These are phyloP conservation scores for Pilaira anomala DNA, from an alignment of 192 early-diverging fungal genomes.

Conservation along the genomic window DNA sequence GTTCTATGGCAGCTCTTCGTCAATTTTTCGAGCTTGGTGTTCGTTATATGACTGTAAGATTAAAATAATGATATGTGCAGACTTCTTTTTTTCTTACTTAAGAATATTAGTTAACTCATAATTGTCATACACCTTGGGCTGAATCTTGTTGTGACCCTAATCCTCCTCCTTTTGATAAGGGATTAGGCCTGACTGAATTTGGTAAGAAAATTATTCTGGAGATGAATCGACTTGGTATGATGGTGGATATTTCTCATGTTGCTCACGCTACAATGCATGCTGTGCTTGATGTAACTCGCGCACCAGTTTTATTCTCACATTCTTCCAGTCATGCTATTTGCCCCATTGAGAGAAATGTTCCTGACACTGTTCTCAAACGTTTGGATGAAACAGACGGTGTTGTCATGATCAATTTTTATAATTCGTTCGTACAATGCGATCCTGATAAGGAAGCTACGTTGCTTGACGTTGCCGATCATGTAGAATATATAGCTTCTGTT, in stretches of 20 bases:
- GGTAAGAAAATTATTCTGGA: slow-evolving; percentile 54
- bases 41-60: slow-evolving; percentile 59
- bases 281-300: slow-evolving; percentile 44
- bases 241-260: slow-evolving; percentile 69
- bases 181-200: slow-evolving; percentile 52
- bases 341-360: slow-evolving; percentile 56
- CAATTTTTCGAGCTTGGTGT: slow-evolving; percentile 55
- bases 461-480: slow-evolving; percentile 53
- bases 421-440: slow-evolving; percentile 43
- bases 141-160: slow-evolving; percentile 46
- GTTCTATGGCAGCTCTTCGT: slow-evolving; percentile 52
- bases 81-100: not conserved
- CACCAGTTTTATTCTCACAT: slow-evolving; percentile 65
- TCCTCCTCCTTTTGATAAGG: slow-evolving; percentile 37
- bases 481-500: slow-evolving; percentile 49
- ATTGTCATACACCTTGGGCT: slow-evolving; percentile 61
- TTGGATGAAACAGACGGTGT: slow-evolving; percentile 53
- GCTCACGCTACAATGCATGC: slow-evolving; percentile 56
- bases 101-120: slow-evolving; percentile 47
- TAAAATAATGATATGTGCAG: not conserved
- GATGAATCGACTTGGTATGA: slow-evolving; percentile 71
- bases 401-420: slow-evolving; percentile 63
- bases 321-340: slow-evolving; percentile 51
- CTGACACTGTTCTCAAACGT: slow-evolving; percentile 48
- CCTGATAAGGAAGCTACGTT: slow-evolving; percentile 28